phyloP scores from a whole-genome alignment of 345 rosid genomes.

The Chamaenerion angustifolium region DNA sequence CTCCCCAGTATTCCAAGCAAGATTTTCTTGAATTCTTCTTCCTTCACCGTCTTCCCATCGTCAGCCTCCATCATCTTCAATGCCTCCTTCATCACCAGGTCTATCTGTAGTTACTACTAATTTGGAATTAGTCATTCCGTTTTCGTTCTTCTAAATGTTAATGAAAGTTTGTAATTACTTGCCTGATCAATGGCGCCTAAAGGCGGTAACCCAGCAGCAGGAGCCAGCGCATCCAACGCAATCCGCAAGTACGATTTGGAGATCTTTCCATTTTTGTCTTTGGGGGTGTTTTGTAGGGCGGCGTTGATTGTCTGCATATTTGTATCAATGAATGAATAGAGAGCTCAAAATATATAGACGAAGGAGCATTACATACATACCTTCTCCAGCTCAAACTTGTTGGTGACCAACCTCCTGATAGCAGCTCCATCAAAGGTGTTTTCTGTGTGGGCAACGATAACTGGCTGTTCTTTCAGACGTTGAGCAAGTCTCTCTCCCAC shows the following conservation, averaged over 20 bases:
- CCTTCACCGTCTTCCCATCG: constrained; percentile 64
- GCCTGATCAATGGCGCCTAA: constrained; percentile 74
- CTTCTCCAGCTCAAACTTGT: constrained; percentile 84
- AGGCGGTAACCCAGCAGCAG: constrained; percentile 78
- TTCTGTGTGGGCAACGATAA: constrained; percentile 85
- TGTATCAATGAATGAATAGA: background rate
- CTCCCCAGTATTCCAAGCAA: constrained; percentile 61
- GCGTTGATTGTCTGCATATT: constrained; percentile 40
- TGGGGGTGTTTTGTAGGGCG: constrained; percentile 42
- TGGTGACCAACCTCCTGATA: constrained; percentile 52
- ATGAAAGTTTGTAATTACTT: constrained; percentile 7
- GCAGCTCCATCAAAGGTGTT: constrained; percentile 79
- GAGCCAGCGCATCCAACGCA: constrained; percentile 55
- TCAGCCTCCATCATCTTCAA: constrained; percentile 50
- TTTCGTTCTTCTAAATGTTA: too few relatives aligned
- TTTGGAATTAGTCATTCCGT: too few relatives aligned
- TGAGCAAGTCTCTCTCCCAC: constrained; percentile 53
- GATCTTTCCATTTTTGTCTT: constrained; percentile 55
- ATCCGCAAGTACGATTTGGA: constrained; percentile 48
- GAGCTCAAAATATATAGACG: background rate
- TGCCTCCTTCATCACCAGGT: constrained; percentile 36
- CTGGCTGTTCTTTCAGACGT: constrained; percentile 79
- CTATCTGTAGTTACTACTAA: constrained; percentile 33
- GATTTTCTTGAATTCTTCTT: constrained; percentile 76
- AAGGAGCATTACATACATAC: too few relatives aligned